A percentile compares a stretch with the other conserved stretches of the same genome.
These are phyloP conservation scores for Colletotrichum spinosum DNA, from an alignment of 2,329 filamentous ascomycete genomes.

Conservation along the genomic window DNA sequence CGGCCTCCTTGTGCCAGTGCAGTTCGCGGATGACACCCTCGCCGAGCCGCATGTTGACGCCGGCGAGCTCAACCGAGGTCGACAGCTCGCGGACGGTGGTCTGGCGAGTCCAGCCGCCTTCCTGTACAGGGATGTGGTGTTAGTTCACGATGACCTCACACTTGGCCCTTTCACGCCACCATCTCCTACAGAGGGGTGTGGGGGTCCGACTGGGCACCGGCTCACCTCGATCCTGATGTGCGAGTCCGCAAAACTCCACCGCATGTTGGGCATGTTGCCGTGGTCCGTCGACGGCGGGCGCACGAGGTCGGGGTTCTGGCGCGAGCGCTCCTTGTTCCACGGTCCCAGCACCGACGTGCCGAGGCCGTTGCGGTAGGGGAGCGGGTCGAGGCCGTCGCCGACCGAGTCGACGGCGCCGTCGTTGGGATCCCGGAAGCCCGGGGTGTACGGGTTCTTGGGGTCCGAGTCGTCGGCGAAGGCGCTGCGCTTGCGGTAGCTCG, in stretches of 20 bases:
- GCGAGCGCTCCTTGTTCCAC: slow-evolving; percentile 74
- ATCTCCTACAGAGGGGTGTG: too few relatives aligned
- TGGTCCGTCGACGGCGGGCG: slow-evolving; percentile 80
- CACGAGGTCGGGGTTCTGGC: slow-evolving; percentile 78
- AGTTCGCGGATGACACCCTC: slow-evolving; percentile 80
- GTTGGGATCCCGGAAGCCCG: slow-evolving; percentile 69
- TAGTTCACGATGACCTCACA: not conserved
- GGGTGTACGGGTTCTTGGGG: slow-evolving; percentile 65
- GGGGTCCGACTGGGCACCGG: too few relatives aligned
- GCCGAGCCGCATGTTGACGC: slow-evolving; percentile 83
- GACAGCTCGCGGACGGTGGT: slow-evolving; percentile 75
- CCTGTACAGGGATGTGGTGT: slow-evolving; percentile 52
- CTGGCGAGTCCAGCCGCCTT: slow-evolving; percentile 82
- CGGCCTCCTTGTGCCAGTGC: slow-evolving; percentile 85
- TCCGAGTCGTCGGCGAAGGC: slow-evolving; percentile 38
- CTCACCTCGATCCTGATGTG: slow-evolving; percentile 72
- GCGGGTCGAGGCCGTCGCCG: slow-evolving; percentile 70
- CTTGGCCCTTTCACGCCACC: too few relatives aligned
- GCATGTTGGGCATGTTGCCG: slow-evolving; percentile 77
- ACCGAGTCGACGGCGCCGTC: slow-evolving; percentile 72
- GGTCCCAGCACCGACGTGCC: slow-evolving; percentile 77
- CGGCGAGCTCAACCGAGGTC: slow-evolving; percentile 76
- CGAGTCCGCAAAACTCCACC: slow-evolving; percentile 77
- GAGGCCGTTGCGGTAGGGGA: slow-evolving; percentile 72
- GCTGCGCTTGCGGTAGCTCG: slow-evolving; percentile 52